Evolutionary conservation across 192 early-diverging fungal genomes (phyloP).

Genomic region (Coemansia interrupta): DNA sequence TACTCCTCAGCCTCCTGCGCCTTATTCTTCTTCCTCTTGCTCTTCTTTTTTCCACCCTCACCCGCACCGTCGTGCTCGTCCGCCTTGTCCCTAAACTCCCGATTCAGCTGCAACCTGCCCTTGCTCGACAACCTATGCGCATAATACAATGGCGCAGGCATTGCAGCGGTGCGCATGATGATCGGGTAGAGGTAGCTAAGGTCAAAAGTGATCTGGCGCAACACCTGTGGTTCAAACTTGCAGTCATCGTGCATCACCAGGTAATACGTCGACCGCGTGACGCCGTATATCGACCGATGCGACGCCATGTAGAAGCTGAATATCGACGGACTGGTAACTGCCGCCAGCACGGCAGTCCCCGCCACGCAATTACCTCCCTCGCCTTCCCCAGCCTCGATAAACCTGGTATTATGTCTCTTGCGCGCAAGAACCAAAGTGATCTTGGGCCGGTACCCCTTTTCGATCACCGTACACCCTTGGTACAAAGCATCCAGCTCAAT

Average conservation of each 20-base stretch:
- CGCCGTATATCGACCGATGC: slow-evolving; percentile 25
- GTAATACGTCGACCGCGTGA: slow-evolving; percentile 22
- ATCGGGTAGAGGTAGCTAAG: slow-evolving; percentile 38
- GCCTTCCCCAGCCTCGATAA: background rate
- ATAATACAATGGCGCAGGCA: slow-evolving; percentile 44
- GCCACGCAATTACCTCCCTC: slow-evolving; percentile 20
- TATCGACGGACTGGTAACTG: slow-evolving; percentile 3
- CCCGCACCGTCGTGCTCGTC: background rate
- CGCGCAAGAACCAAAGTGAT: slow-evolving; percentile 26
- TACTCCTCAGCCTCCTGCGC: background rate
- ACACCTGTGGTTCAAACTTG: background rate
- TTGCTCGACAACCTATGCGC: slow-evolving; percentile 31
- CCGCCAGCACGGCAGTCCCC: slow-evolving; percentile 18
- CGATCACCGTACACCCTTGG: slow-evolving; percentile 19
- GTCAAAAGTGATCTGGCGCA: slow-evolving; percentile 19
- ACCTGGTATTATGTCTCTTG: slow-evolving; percentile 32
- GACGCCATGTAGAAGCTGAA: slow-evolving; percentile 27
- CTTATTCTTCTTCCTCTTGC: background rate
- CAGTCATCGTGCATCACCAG: slow-evolving; percentile 41
- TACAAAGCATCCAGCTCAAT: slow-evolving; percentile 26
- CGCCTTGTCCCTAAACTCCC: slow-evolving; percentile 2
- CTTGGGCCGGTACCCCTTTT: slow-evolving; percentile 15
- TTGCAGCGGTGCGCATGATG: slow-evolving; percentile 12
- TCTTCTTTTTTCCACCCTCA: background rate
- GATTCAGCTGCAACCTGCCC: slow-evolving; percentile 28